Percentiles rank a stretch among this genome's conserved stretches.
Conservation (phyloP, 192 early-diverging fungal genomes). For the Helicostylum pulchrum region DNA sequence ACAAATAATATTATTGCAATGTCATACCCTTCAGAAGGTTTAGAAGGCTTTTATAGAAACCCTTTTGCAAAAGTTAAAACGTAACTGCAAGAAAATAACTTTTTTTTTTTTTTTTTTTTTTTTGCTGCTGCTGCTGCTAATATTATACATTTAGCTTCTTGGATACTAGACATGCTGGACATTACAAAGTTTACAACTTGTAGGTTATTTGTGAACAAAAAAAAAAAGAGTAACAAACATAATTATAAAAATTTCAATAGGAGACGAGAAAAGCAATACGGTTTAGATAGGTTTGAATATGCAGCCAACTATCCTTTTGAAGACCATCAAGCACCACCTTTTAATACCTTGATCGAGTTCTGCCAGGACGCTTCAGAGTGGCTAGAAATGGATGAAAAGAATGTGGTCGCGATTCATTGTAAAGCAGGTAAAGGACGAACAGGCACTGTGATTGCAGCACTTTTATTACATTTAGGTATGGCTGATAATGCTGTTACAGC, state of each 20-base stretch:
- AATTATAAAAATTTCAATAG: constrained; percentile 18
- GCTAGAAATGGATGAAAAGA: constrained; percentile 33
- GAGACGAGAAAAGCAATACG: constrained; percentile 53
- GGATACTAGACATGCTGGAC: constrained; percentile 39
- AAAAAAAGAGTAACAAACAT: background rate
- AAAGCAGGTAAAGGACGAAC: constrained; percentile 68
- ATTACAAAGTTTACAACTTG: constrained; percentile 66
- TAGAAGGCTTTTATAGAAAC: constrained; percentile 58
- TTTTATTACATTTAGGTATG: constrained; percentile 40
- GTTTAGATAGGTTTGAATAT: constrained; percentile 37
- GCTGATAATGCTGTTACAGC: constrained; percentile 37
- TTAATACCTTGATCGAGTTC: constrained; percentile 44
- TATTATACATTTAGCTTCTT: constrained; percentile 42
- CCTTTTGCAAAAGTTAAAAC: constrained; percentile 49
- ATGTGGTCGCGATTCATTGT: constrained; percentile 59
- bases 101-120: background rate
- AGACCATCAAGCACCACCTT: constrained; percentile 55
- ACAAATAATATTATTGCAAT: constrained; percentile 54
- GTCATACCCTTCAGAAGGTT: constrained; percentile 49
- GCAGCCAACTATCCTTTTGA: constrained; percentile 49
- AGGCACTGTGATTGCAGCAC: constrained; percentile 52
- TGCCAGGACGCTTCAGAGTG: constrained; percentile 50
- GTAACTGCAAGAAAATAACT: constrained; percentile 21
- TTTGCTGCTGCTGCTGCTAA: too few species aligned
- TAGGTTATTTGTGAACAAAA: constrained; percentile 33